Evolutionary conservation across 179 eudicot genomes (phyloP), one percentile per base, ranked within the genome.

Genomic region (Carnegiea gigantea): DNA sequence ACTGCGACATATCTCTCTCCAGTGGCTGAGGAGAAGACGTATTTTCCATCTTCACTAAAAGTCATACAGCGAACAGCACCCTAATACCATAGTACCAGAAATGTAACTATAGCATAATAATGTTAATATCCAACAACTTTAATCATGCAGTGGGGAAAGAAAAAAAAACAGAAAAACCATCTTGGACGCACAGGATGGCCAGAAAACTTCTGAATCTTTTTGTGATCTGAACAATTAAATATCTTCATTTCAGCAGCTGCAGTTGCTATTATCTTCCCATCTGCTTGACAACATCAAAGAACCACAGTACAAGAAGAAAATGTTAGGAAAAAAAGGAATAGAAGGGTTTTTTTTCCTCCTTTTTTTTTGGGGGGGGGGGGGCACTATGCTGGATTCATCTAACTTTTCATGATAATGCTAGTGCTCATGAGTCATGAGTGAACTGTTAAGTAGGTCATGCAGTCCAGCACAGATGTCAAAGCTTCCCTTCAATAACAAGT

Each of bases 211-310:
- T 97, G 99, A 70, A 95, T 82, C 89, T 93, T 97, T 83, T 86
- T 90, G 80, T 89, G 88, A 83, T 92, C 90, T 28, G 91, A 89
- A 82, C 86, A 86, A 73, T 83, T 86, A 70, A 91, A 91, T 82
- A 95, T 88, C 94, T 93, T 95, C 85, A 97, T 76, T 83, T 91
- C 98, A 83, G 93, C 93, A 84, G 97, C 90, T 73, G 98, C 98
- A 71, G 98, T 95, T 62, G 95, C 97, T 78, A 97, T 80, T 75
- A 78, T 82, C 78, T 89, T 91, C 83, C 99, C 99, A 87, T 93
- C 99, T 97, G 89, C 81, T 81, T 54, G 76, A 15, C 71, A 36
- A 83, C 74, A 82, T 36, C 73, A 77, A 20, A 80, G 33, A 72
- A 23, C n/a, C 78, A 77, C 28, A 73, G 74, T 38, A 26, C 67